phyloP scores from a whole-genome alignment of 2,329 filamentous ascomycete genomes.

The Trichophyton rubrum region DNA sequence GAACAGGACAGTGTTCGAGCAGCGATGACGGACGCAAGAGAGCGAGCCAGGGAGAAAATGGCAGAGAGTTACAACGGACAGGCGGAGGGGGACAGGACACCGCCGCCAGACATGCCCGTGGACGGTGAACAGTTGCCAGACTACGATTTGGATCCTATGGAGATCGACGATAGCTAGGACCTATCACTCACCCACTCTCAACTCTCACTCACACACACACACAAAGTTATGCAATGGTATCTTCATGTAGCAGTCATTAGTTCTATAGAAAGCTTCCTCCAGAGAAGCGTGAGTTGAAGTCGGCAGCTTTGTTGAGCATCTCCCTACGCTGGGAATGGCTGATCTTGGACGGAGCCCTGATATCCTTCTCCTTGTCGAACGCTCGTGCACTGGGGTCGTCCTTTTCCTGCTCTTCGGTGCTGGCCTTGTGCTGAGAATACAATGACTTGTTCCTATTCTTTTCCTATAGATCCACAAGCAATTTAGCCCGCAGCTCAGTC shows the following conservation, averaged over 20 bases:
- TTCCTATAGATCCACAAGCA: constrained; percentile 6
- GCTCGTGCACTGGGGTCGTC: constrained; percentile 83
- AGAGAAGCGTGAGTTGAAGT: constrained; percentile 71
- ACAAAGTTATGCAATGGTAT: neutral
- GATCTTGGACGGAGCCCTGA: constrained; percentile 62
- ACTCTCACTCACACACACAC: too few species aligned
- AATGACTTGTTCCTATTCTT: constrained; percentile 13
- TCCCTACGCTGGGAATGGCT: constrained; percentile 62
- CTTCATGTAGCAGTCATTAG: neutral
- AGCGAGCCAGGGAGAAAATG: constrained; percentile 48
- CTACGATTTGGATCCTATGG: constrained; percentile 20
- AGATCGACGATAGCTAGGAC: constrained; percentile 17
- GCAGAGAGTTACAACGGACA: constrained; percentile 18
- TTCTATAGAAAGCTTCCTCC: constrained; percentile 49
- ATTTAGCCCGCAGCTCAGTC: neutral
- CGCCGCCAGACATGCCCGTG: neutral
- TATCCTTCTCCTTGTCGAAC: constrained; percentile 91
- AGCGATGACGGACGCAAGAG: constrained; percentile 69
- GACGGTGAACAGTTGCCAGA: neutral
- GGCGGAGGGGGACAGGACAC: constrained; percentile 8
- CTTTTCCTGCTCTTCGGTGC: constrained; percentile 43
- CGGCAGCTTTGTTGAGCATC: constrained; percentile 56
- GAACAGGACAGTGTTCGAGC: constrained; percentile 65
- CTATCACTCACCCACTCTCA: neutral
- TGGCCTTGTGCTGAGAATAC: constrained; percentile 12